Base-by-base conservation (phyloP, 2,329 filamentous ascomycete species). In the Pseudogymnoascus sp. region DNA sequence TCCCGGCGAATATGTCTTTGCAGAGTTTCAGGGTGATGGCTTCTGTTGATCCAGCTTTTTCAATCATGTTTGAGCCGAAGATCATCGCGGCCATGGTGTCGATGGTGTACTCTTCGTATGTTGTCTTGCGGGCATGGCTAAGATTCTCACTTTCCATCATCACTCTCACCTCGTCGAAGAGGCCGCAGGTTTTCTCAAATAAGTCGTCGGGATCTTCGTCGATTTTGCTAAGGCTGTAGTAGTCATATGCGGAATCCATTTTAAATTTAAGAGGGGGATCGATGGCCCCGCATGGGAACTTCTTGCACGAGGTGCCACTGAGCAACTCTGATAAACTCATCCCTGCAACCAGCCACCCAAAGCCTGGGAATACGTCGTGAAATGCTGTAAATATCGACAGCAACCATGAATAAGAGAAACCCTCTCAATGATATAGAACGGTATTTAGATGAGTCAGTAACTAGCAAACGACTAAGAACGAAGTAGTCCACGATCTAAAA, bases 41-140 rank as follows among this genome's bases (percentile, higher is more conserved):
- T 7, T 35, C 33, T n/a, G 60, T 42, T 10, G 62, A 35, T 10
- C 64, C 64, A 15, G 53, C 63, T 53, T 33, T 37, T 19, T 62
- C 64, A 6, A 60, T 50, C 15, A 33, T 46, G 21, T 66, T 66
- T 11, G 60, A 63, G 3, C 63, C 60, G 42, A 60, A 66, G 15
- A 65, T 64, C 21, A 50, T 50, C 13, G 42, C 13, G 3, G 21
- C 42, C 42, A 50, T 50, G 23, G 6, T 50, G 21, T 7, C 21
- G 21, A 50, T 50, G 21, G 13, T 50, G 15, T 50, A 15, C 9
- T 50, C 42, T 11, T 50, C 42, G 42, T 50, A 50, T 26, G 42
- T 21, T 26, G 42, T 17, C 26, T 23, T n/a, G 2, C 42, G 42
- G 13, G 42, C 42, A 2, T 50, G 21, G 42, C 13, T 15, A 2